A percentile compares a stretch with the other conserved stretches of the same genome.
Evolutionary conservation across 2,329 filamentous ascomycete species (phyloP).

Genomic region (Dactylellina cionopaga): DNA sequence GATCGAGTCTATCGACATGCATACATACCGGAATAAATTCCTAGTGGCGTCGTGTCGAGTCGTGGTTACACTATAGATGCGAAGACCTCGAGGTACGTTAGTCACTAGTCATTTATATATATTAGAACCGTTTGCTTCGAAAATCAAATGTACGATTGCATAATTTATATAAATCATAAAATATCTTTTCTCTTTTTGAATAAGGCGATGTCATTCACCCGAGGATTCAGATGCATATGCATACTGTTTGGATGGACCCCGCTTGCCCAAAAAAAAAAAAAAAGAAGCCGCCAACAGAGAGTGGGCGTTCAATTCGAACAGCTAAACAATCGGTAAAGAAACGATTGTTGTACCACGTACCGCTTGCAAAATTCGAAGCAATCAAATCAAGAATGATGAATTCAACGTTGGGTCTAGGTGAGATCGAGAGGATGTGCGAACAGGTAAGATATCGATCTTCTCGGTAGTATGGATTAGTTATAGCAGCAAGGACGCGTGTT

Average conservation of each 20-base stretch:
- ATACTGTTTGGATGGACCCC: constrained; percentile 14
- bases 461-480: too few relatives aligned
- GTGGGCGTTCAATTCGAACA: constrained; percentile 12
- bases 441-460: constrained; percentile 7
- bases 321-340: constrained; percentile 19
- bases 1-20: not conserved
- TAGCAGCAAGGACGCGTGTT: too few relatives aligned
- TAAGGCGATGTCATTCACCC: too few relatives aligned
- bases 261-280: not conserved
- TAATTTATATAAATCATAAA: too few relatives aligned
- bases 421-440: not conserved
- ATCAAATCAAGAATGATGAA: not conserved
- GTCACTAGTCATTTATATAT: constrained; percentile 35
- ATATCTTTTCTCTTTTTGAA: too few relatives aligned
- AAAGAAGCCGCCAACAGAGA: not conserved
- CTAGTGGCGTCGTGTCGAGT: not conserved
- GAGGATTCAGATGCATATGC: too few relatives aligned
- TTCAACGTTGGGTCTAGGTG: too few relatives aligned
- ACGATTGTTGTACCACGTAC: constrained; percentile 19
- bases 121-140: too few relatives aligned
- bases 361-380: constrained; percentile 6
- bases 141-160: too few relatives aligned
- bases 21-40: constrained; percentile 28
- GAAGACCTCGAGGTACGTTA: not conserved
- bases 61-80: not conserved